Evolutionary conservation across 345 rosid genomes (phyloP).

Genomic region (Orychophragmus violaceus): DNA sequence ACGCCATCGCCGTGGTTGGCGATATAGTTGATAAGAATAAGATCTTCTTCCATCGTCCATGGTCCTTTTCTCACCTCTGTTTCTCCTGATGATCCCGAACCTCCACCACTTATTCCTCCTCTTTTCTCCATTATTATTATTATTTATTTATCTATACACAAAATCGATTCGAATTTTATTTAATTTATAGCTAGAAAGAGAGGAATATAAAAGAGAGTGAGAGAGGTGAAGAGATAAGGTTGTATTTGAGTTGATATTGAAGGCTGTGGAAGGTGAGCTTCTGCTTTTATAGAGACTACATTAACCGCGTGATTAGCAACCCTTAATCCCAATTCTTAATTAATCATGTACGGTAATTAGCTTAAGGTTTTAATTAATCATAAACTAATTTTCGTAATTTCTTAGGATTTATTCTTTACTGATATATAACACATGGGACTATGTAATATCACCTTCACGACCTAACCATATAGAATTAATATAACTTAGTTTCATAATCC

Average conservation of each 20-base stretch:
- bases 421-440: slow-evolving; percentile 2
- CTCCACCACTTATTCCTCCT: slow-evolving; percentile 17
- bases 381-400: background rate
- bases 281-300: slow-evolving; percentile 31
- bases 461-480: slow-evolving; percentile 5
- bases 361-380: slow-evolving; percentile 14
- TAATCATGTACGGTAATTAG: slow-evolving; percentile 2
- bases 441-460: background rate
- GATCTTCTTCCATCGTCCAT: slow-evolving; percentile 97
- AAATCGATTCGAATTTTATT: background rate
- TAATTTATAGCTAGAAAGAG: background rate
- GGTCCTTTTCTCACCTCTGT: slow-evolving; percentile 93
- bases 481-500: background rate
- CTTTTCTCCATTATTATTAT: slow-evolving; percentile 17
- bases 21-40: slow-evolving; percentile 78
- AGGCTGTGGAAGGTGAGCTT: slow-evolving; percentile 25
- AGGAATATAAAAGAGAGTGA: slow-evolving; percentile 3
- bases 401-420: background rate
- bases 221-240: slow-evolving; percentile 11
- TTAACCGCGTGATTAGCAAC: slow-evolving; percentile 27
- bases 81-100: slow-evolving; percentile 56
- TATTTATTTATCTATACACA: background rate
- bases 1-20: slow-evolving; percentile 93
- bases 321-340: slow-evolving; percentile 1
- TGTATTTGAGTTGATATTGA: slow-evolving; percentile 27